phyloP scores from a whole-genome alignment of 2,329 filamentous ascomycete genomes.

The Didymosphaeria variabile region DNA sequence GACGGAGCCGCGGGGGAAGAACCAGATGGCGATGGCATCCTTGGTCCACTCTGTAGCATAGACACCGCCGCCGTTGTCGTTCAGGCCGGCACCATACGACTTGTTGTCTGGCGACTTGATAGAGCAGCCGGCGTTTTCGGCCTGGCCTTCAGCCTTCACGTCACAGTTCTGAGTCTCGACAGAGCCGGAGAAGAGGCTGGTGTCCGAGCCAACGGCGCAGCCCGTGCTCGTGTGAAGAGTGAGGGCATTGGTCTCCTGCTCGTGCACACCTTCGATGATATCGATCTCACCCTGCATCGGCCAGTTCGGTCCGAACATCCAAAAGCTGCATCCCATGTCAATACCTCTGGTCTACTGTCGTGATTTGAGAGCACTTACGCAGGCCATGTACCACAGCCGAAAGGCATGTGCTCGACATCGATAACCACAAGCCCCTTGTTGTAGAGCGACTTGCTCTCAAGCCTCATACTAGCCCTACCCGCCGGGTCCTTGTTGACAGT shows the following conservation, averaged over 20 bases:
- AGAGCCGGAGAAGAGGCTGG: conserved; percentile 58
- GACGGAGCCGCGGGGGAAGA: conserved; percentile 75
- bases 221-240: conserved; percentile 58
- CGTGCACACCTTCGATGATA: conserved; percentile 60
- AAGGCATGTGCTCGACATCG: conserved; percentile 62
- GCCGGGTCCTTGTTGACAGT: conserved; percentile 45
- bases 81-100: conserved; percentile 65
- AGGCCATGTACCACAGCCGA: conserved; percentile 62
- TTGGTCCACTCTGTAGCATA: conserved; percentile 71
- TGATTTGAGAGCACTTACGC: conserved; percentile 42
- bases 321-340: conserved; percentile 36
- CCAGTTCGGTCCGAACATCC: conserved; percentile 45
- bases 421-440: conserved; percentile 58
- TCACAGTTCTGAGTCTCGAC: conserved; percentile 61
- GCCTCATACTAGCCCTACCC: conserved; percentile 57
- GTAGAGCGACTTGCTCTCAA: conserved; percentile 58
- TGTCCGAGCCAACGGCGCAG: conserved; percentile 52
- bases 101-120: conserved; percentile 51
- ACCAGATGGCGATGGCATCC: conserved; percentile 77
- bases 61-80: conserved; percentile 55
- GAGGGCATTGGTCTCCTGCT: conserved; percentile 53
- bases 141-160: conserved; percentile 52
- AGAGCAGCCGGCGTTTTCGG: conserved; percentile 54
- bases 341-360: neutral
- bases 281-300: conserved; percentile 58